phyloP scores from a whole-genome alignment of 768 basidiomycete species.

The Kwoniella sp. region DNA sequence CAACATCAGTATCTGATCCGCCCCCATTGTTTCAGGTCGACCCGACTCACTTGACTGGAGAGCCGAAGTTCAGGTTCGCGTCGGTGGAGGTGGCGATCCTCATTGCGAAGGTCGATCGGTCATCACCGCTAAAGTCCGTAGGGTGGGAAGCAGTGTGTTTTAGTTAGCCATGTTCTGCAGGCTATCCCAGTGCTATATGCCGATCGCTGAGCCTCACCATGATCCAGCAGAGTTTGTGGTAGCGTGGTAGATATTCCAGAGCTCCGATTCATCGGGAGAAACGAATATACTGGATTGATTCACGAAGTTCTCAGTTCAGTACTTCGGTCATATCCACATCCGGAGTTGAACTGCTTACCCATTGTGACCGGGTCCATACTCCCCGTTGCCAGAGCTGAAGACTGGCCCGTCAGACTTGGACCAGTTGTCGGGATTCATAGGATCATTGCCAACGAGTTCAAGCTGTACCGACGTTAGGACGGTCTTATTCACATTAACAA shows the following conservation, averaged over 20 bases:
- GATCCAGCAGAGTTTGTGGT: constrained; percentile 22
- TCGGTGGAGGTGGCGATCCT: constrained; percentile 10
- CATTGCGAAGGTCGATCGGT: constrained; percentile 10
- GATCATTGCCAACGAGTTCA: constrained; percentile 21
- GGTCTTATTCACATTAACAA: no score
- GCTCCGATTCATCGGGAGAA: constrained; percentile 25
- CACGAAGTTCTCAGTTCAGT: no score
- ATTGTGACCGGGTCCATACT: constrained; percentile 34
- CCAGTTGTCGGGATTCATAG: constrained; percentile 23
- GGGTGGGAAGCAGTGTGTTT: neutral
- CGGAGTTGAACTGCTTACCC: constrained; percentile 2
- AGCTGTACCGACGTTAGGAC: constrained; percentile 1
- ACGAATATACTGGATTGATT: constrained; percentile 29
- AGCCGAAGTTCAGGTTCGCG: constrained; percentile 12
- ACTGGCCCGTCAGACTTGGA: constrained; percentile 28
- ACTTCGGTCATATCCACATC: neutral
- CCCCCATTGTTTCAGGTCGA: no score
- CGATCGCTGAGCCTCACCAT: constrained; percentile 19
- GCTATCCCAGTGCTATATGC: no score
- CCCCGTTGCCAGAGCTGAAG: constrained; percentile 25
- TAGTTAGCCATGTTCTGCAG: no score
- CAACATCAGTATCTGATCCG: neutral
- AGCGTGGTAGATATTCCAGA: constrained; percentile 33
- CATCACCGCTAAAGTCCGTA: constrained; percentile 8
- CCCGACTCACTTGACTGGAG: constrained; percentile 11